Evolutionary conservation across 2,329 filamentous ascomycete species (phyloP).

Genomic region (Fusarium siculi): DNA sequence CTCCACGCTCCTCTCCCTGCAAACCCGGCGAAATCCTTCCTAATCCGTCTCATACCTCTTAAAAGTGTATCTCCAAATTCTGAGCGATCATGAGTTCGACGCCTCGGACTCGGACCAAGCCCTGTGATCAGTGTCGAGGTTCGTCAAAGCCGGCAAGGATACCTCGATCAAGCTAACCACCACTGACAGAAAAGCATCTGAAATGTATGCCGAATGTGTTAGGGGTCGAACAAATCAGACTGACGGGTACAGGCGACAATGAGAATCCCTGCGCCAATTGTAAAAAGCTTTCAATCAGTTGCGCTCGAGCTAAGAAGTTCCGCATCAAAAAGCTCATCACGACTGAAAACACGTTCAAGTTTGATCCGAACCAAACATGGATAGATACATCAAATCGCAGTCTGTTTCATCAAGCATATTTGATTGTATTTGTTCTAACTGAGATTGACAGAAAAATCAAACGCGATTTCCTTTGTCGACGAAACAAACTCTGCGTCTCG

Average conservation of each 20-base stretch:
- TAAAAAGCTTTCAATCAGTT: background rate
- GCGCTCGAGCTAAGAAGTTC: background rate
- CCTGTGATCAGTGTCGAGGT: background rate
- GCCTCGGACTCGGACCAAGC: background rate
- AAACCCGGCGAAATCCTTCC: background rate
- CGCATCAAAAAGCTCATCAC: background rate
- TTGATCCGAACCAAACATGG: background rate
- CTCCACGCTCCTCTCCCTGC: background rate
- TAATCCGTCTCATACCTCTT: background rate
- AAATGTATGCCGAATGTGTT: background rate
- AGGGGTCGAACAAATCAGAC: too few species aligned
- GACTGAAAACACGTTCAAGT: background rate
- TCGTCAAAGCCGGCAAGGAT: background rate
- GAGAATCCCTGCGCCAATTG: background rate
- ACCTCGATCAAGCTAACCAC: background rate
- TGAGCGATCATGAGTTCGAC: background rate
- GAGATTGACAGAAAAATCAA: background rate
- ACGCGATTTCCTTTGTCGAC: background rate
- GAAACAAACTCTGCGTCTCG: background rate
- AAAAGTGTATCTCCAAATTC: too few species aligned
- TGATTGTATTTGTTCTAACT: rapidly evolving
- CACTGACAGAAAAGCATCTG: background rate
- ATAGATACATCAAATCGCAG: background rate
- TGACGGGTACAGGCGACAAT: rapidly evolving
- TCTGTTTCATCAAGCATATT: rapidly evolving